Evolutionary conservation across 768 basidiomycete genomes (phyloP), one percentile per base, ranked within the genome.

Genomic region (Chiua virens): DNA sequence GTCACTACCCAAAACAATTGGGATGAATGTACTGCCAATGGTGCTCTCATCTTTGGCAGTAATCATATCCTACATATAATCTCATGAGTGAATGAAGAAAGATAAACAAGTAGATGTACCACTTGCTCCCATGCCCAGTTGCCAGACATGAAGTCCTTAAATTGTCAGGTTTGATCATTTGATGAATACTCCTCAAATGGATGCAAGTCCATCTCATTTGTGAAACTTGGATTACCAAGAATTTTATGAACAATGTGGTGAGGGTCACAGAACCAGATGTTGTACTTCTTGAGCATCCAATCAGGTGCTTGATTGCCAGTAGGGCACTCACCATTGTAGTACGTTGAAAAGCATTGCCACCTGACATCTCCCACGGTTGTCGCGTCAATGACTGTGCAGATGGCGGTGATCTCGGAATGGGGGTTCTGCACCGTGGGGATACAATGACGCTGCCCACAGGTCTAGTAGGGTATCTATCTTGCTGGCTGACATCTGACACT

Each of bases 191-290:
- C 57, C 11, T 22, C 23, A 27, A 50, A 61, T 4, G 57, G 62
- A 7, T 30, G 17, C 11, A 46, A 50, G 45, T 70, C 60, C 11
- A 64, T 58, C 23, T 60, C 52, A 8, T 46, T 34, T 1, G 37
- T 48, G 25, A 63, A 65, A 28, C 61, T 58, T 3, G 60, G 62
- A 40, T 64, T 70, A 1, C 38, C 30, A 1, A 68, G 58, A 41
- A 61, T 53, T n/a, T 60, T 54, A 2, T 56, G 55, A 14, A 58
- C 36, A n/a, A 65, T 54, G 0, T 45, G 43, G 15, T 46, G 43
- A 0, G 60, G 59, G 48, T 61, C 51, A 3, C 59, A 54, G 45
- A 55, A 70, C 63, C 65, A 69, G 17, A 71, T 58, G 20, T 66
- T 56, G 34, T 57, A 70, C 1, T 48, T 52, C 15, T 59, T 44